These are phyloP conservation scores for Debaryomyces sp. DNA, from an alignment of 1,139 yeast genomes.

Conservation along the genomic window DNA sequence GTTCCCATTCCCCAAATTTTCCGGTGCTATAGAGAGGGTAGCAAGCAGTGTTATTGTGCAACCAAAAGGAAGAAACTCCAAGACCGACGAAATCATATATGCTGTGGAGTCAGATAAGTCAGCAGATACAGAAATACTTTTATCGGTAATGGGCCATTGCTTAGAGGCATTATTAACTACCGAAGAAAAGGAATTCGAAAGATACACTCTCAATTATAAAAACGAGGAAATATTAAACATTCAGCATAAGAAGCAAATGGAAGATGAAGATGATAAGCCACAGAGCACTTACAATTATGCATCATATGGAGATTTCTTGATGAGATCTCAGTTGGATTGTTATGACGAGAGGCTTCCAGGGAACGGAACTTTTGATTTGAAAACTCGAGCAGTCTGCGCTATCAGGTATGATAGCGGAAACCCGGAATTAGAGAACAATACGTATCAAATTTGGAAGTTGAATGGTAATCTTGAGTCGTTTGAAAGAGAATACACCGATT, in stretches of 20 bases:
- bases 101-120: conserved; percentile 76
- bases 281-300: conserved; percentile 69
- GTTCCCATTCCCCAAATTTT: conserved; percentile 40
- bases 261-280: conserved; percentile 20
- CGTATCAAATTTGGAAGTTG: conserved; percentile 65
- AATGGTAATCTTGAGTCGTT: conserved; percentile 75
- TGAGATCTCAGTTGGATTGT: conserved; percentile 93
- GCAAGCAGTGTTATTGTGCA: conserved; percentile 49
- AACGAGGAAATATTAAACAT: conserved; percentile 6
- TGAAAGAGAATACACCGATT: conserved; percentile 76
- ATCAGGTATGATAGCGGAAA: conserved; percentile 77
- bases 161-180: conserved; percentile 75
- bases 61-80: conserved; percentile 32
- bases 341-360: conserved; percentile 78
- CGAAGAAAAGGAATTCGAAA: conserved; percentile 49
- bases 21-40: conserved; percentile 29
- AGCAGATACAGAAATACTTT: conserved; percentile 65
- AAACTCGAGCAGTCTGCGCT: conserved; percentile 88
- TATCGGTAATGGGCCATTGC: conserved; percentile 79
- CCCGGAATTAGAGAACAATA: conserved; percentile 54
- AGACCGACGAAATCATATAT: conserved; percentile 39
- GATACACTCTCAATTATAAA: conserved; percentile 23
- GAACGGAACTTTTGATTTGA: conserved; percentile 88
- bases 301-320: conserved; percentile 62
- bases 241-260: conserved; percentile 11